A percentile compares a stretch with the other conserved stretches of the same genome.
These are phyloP conservation scores for Physaria fendleri DNA, from an alignment of 345 rosid species.

Conservation along the genomic window DNA sequence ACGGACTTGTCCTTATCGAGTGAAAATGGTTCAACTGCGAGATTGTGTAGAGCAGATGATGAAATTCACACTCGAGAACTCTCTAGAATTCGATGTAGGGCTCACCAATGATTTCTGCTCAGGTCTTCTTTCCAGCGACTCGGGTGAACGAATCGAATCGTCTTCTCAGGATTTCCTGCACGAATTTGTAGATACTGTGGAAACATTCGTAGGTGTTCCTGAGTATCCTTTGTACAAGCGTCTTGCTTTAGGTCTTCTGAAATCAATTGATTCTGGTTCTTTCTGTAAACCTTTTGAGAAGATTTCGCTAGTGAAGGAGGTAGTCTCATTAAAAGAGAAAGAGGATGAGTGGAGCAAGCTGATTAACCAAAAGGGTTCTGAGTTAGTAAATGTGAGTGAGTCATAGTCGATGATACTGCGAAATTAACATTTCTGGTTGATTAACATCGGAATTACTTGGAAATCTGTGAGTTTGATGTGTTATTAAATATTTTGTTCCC, in stretches of 20 bases:
- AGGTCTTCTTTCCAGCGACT: slow-evolving; percentile 30
- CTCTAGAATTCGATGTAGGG: slow-evolving; percentile 29
- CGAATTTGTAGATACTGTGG: slow-evolving; percentile 21
- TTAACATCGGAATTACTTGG: not conserved
- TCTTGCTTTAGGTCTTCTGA: slow-evolving; percentile 39
- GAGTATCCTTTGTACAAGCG: slow-evolving; percentile 42
- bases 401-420: too few relatives aligned
- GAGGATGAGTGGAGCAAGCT: slow-evolving; percentile 37
- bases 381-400: slow-evolving; percentile 40
- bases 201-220: slow-evolving; percentile 38
- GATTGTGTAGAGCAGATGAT: slow-evolving; percentile 38
- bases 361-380: slow-evolving; percentile 32
- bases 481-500: not conserved
- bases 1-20: too few relatives aligned
- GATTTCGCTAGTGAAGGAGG: slow-evolving; percentile 21
- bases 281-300: slow-evolving; percentile 23
- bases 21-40: slow-evolving; percentile 29
- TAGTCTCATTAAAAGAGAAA: slow-evolving; percentile 25
- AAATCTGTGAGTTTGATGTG: slow-evolving; percentile 4
- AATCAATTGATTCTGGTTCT: slow-evolving; percentile 34
- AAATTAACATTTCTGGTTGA: not conserved
- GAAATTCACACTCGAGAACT: slow-evolving; percentile 37
- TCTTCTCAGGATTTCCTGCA: not conserved
- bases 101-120: slow-evolving; percentile 42
- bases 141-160: slow-evolving; percentile 1